Conservation (phyloP, 2,329 filamentous ascomycete species). For the Aspergillus persii region DNA sequence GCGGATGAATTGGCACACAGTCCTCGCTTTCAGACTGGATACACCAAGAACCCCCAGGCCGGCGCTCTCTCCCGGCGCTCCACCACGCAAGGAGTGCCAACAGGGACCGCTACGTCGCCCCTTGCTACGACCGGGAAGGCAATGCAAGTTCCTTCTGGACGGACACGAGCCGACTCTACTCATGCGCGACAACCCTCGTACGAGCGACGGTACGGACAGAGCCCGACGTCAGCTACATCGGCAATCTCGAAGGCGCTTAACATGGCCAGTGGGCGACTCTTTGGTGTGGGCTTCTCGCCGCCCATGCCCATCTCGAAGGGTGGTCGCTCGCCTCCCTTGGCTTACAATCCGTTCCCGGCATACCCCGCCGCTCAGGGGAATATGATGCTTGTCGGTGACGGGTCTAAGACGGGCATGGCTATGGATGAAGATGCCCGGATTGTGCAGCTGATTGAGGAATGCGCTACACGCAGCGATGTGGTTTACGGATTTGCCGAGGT, state of each 20-base stretch:
- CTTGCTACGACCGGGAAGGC: slow-evolving; percentile 66
- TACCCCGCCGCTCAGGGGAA: slow-evolving; percentile 75
- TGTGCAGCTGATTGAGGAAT: slow-evolving; percentile 82
- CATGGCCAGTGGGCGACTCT: slow-evolving; percentile 70
- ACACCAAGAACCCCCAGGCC: slow-evolving; percentile 55
- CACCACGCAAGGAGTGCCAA: slow-evolving; percentile 72
- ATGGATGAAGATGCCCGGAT: slow-evolving; percentile 77
- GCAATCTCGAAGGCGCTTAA: slow-evolving; percentile 94
- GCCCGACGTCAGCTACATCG: slow-evolving; percentile 75
- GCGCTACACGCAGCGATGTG: slow-evolving; percentile 88
- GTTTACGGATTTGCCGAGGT: slow-evolving; percentile 98
- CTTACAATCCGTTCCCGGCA: slow-evolving; percentile 71
- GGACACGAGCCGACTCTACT: slow-evolving; percentile 55
- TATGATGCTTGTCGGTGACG: slow-evolving; percentile 61
- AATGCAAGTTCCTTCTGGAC: slow-evolving; percentile 70
- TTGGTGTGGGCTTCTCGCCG: slow-evolving; percentile 51
- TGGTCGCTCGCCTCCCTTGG: slow-evolving; percentile 46
- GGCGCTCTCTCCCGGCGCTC: slow-evolving; percentile 70
- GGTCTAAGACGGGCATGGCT: slow-evolving; percentile 58
- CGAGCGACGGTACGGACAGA: slow-evolving; percentile 72
- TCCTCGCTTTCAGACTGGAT: slow-evolving; percentile 58
- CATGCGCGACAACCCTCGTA: slow-evolving; percentile 78
- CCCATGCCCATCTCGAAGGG: slow-evolving; percentile 46
- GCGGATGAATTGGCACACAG: slow-evolving; percentile 91
- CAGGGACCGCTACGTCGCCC: slow-evolving; percentile 67